Conservation (phyloP, 169 alveolate species). For the Plasmodium inui region DNA sequence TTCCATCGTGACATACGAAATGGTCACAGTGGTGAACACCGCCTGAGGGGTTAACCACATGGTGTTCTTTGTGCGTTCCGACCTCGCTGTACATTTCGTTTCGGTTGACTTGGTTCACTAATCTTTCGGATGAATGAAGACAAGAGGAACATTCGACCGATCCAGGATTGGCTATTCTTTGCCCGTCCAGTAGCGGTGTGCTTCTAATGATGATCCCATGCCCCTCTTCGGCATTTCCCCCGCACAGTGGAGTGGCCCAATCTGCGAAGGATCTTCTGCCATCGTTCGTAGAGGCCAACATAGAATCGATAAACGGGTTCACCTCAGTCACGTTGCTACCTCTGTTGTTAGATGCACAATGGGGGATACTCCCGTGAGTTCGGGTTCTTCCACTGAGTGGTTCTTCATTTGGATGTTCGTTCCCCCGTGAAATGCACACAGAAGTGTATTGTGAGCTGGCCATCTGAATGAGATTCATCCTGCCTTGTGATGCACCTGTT, state of each 20-base stretch:
- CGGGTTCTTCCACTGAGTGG: neutral
- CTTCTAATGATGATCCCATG: neutral
- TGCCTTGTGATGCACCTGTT: too few relatives aligned
- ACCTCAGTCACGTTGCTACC: neutral
- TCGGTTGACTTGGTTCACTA: neutral
- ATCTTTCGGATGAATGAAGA: neutral
- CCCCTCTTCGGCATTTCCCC: neutral
- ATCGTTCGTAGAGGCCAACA: neutral
- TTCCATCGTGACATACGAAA: neutral
- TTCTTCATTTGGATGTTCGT: too few relatives aligned
- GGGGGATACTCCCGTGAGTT: neutral
- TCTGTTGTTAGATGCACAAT: neutral
- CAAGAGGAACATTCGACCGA: neutral
- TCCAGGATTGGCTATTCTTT: neutral
- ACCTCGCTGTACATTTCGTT: neutral
- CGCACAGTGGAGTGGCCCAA: neutral
- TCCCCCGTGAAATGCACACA: too few relatives aligned
- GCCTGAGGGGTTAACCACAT: neutral
- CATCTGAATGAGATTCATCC: too few relatives aligned
- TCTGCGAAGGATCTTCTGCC: neutral
- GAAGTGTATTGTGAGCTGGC: too few relatives aligned
- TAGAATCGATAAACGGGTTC: neutral
- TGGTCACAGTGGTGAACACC: neutral
- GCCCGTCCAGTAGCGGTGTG: neutral
- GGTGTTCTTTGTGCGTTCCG: neutral